These are phyloP conservation scores for Zea luxurians DNA, from an alignment of 176 grass and related monocot species.

Conservation along the genomic window DNA sequence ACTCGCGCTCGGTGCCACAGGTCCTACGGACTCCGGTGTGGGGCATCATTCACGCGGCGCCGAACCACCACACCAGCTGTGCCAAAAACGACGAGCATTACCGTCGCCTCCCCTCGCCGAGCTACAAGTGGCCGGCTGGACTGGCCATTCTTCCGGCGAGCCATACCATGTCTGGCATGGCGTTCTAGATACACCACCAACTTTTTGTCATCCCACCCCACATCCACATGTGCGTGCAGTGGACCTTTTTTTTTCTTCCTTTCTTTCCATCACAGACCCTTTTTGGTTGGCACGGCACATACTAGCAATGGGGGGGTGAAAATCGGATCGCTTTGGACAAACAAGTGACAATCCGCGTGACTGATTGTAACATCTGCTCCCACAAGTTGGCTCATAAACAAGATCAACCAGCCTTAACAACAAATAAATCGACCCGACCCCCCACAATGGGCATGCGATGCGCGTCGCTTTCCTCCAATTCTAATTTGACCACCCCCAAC, in stretches of 20 bases:
- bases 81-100: constrained; percentile 14
- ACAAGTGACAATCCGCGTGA: not conserved
- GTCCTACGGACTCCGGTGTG: not conserved
- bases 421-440: not conserved
- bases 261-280: not conserved
- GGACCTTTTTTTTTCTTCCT: no score
- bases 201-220: not conserved
- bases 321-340: not conserved
- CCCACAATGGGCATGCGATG: not conserved
- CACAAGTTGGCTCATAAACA: constrained; percentile 45
- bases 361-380: constrained; percentile 18
- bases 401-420: constrained; percentile 26
- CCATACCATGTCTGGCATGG: not conserved
- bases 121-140: constrained; percentile 28
- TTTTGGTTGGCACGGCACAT: not conserved
- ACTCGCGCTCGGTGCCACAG: not conserved
- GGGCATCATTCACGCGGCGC: not conserved
- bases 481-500: constrained; percentile 38
- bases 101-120: not conserved
- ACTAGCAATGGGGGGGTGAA: not conserved
- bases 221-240: not conserved
- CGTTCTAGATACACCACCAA: constrained; percentile 2
- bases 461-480: constrained; percentile 39
- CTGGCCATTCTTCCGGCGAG: not conserved
- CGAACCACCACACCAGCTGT: not conserved